A percentile compares a stretch with the other conserved stretches of the same genome.
Evolutionary conservation across 345 rosid genomes (phyloP).

Genomic region (Hibiscus trionum): DNA sequence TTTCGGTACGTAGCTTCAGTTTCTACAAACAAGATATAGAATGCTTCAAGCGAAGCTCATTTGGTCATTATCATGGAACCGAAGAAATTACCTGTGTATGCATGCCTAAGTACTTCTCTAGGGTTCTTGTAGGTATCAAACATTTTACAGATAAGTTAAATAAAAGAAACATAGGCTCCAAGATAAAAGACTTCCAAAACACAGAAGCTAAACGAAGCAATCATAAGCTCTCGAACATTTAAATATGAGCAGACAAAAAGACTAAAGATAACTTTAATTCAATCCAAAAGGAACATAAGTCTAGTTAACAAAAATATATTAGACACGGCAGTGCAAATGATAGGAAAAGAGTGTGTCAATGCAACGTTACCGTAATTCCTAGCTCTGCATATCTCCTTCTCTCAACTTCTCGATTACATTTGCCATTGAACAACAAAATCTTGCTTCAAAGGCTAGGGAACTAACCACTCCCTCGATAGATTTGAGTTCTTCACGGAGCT

Average conservation of each 20-base stretch:
- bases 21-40: too few relatives aligned
- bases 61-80: neutral
- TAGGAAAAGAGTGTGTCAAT: neutral
- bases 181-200: neutral
- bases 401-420: constrained; percentile 41
- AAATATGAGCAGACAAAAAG: neutral
- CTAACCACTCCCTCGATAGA: constrained; percentile 35
- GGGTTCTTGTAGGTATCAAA: neutral
- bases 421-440: constrained; percentile 36
- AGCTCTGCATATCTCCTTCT: constrained; percentile 23
- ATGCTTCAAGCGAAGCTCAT: too few relatives aligned
- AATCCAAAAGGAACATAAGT: neutral
- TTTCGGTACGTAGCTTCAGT: too few relatives aligned
- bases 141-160: neutral
- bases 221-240: neutral
- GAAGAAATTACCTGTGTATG: neutral
- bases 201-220: neutral
- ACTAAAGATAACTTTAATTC: neutral
- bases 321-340: neutral
- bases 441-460: constrained; percentile 60
- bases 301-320: neutral
- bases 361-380: neutral
- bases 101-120: neutral
- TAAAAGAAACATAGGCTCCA: neutral
- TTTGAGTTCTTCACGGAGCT: constrained; percentile 69